Evolutionary conservation across 2,329 filamentous ascomycete genomes (phyloP), one percentile per base, ranked within the genome.

Genomic region (Cytospora mali): DNA sequence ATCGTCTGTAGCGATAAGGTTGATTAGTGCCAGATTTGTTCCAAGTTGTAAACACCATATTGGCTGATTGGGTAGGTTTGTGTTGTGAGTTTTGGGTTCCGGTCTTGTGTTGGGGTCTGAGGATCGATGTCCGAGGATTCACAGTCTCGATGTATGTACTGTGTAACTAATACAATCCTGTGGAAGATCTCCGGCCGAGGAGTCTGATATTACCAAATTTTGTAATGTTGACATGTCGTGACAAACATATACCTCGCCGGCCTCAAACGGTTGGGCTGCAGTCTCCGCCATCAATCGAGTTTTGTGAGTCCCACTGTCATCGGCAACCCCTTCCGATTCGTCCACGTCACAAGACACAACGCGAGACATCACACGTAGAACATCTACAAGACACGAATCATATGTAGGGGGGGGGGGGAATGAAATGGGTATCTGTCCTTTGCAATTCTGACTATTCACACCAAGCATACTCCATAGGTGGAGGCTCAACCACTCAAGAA

Each of bases 351-450:
- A 46, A 7, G 7, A 21, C n/a, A 46, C 39, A 53, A 16, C 52
- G 21, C 16, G 35, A 35, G 6, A 33, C 16, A 33, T 54, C 27
- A 48, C 35, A 33, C 14, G 23, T 9, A 39, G 33, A 14, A 16
- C 27, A 23, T 16, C 18, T 16, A 25, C 42, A 9, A 42, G 16
- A 54, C 57, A 53, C 28, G n/a, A 21, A 33, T 46, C 42, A 23
- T 46, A 46, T 23, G n/a, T 46, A 21, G 10, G 16, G 23, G 35
- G 21, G 10, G n/a, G 29, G 35, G 23, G 28, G n/a, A 25, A 28
- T 21, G 25, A 35, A 33, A 27, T 48, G 58, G 58, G 58, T 60
- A 60, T 60, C 58, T 39, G 48, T 54, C 50, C 58, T 35, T 52
- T 59, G 49, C 11, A 54, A 60, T 51, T 46, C 42, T 11, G 42